Evolutionary conservation across 768 basidiomycete genomes (phyloP).

Genomic region (Amanita rimosa): DNA sequence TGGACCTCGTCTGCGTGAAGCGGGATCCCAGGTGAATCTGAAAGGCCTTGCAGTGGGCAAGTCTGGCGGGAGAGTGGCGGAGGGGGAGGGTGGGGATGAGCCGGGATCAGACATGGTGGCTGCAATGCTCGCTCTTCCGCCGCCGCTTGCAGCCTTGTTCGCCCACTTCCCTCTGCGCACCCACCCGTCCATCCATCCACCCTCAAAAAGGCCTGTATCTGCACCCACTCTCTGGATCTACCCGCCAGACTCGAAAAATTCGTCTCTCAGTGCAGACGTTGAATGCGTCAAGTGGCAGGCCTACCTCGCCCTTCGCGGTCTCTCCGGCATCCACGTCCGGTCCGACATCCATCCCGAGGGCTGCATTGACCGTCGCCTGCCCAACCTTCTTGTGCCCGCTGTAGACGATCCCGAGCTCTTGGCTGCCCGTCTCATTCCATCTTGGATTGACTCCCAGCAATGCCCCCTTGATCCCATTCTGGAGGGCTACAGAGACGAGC

Average conservation of each 20-base stretch:
- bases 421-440: constrained; percentile 55
- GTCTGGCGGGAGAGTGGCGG: constrained; percentile 26
- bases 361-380: constrained; percentile 55
- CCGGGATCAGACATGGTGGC: constrained; percentile 10
- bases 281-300: constrained; percentile 91
- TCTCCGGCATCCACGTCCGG: constrained; percentile 40
- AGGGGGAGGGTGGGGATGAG: constrained; percentile 48
- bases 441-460: constrained; percentile 56
- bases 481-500: constrained; percentile 57
- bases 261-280: constrained; percentile 60
- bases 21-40: constrained; percentile 67
- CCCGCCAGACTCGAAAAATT: constrained; percentile 24
- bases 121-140: constrained; percentile 19
- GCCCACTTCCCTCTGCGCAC: constrained; percentile 50
- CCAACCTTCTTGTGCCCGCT: constrained; percentile 53
- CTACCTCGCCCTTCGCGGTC: constrained; percentile 58
- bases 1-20: constrained; percentile 46
- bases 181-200: constrained; percentile 28
- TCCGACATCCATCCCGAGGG: constrained; percentile 66
- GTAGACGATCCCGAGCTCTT: constrained; percentile 33
- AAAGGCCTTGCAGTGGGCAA: constrained; percentile 45
- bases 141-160: constrained; percentile 37
- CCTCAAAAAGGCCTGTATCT: constrained; percentile 14
- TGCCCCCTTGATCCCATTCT: constrained; percentile 28
- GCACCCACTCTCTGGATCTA: constrained; percentile 56